Base-by-base conservation (phyloP, 805 yeast genomes). In the Lachancea nothofagi region DNA sequence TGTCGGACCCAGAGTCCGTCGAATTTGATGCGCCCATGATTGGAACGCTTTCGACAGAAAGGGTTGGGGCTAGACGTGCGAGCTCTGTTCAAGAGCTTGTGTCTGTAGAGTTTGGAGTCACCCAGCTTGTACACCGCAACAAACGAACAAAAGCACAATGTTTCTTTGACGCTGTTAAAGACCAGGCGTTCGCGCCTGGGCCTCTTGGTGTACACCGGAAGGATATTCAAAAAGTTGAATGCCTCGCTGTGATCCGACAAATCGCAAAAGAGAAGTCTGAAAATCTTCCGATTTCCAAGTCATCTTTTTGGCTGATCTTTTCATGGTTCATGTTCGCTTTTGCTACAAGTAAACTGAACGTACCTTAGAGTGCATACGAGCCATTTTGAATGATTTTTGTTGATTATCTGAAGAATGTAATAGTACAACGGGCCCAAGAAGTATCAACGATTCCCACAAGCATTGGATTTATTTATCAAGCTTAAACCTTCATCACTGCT, bases 361-460 rank as follows among this genome's bases (percentile, higher is more conserved):
- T 83, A 84, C 94, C 72, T 84, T 75, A 76, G 96, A 84, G 87
- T 90, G 97, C 89, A 90, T 81, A 78, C 98, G 96, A 89, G 95
- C 98, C 98, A 90, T 90, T 71, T 77, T 84, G 80, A 73, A 65
- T 69, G 70, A 62, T 69, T 66, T 61, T 57, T 65, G 9, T 36
- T 36, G 40, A 17, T 36, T 28, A 17, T 29, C 15, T 7, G 33
- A 36, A 29, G 19, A n/a, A 19, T 19, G 9, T 29, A n/a, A n/a
- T n/a, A n/a, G n/a, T n/a, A n/a, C n/a, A n/a, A n/a, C n/a, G n/a
- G n/a, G n/a, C n/a, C n/a, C n/a, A n/a, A n/a, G n/a, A n/a, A n/a
- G n/a, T n/a, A n/a, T n/a, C n/a, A n/a, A n/a, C n/a, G n/a, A n/a
- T n/a, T n/a, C n/a, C n/a, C n/a, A n/a, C n/a, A n/a, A n/a, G n/a